Conservation (phyloP, 129 eudicot genomes). For the Centrapalus pauciflorus region DNA sequence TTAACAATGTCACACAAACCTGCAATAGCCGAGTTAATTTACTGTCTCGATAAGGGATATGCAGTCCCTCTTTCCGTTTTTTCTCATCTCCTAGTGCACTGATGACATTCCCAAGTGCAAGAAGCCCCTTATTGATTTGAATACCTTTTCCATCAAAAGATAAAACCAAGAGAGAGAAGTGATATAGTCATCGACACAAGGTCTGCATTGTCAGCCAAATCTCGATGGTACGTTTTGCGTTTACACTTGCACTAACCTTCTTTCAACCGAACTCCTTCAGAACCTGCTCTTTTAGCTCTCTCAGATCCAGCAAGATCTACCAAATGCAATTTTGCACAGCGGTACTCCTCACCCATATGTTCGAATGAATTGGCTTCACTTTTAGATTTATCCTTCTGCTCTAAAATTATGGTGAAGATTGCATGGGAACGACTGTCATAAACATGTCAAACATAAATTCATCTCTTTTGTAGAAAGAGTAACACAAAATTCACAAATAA, state of each 20-base stretch:
- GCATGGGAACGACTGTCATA: slow-evolving; percentile 92
- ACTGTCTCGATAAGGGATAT: slow-evolving; percentile 97
- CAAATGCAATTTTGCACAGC: slow-evolving; percentile 91
- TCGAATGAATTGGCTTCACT: slow-evolving; percentile 42
- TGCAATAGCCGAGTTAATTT: slow-evolving; percentile 94
- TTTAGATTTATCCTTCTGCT: slow-evolving; percentile 77
- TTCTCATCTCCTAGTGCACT: slow-evolving; percentile 99
- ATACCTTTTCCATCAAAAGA: slow-evolving; percentile 52
- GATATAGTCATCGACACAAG: slow-evolving; percentile 8
- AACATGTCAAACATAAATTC: slow-evolving; percentile 13
- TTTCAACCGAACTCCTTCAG: slow-evolving; percentile 97
- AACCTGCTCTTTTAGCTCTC: slow-evolving; percentile 94
- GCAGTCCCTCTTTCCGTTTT: slow-evolving; percentile 86
- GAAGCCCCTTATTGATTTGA: slow-evolving; percentile 98
- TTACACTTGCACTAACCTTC: slow-evolving; percentile 55
- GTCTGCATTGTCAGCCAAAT: background rate
- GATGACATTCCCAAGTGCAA: slow-evolving; percentile 95
- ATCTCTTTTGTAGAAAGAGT: background rate
- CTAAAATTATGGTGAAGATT: slow-evolving; percentile 90
- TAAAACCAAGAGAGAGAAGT: slow-evolving; percentile 10
- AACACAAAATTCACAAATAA: slow-evolving; percentile 2
- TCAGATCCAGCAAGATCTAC: slow-evolving; percentile 99
- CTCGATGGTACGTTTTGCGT: background rate
- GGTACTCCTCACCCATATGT: slow-evolving; percentile 75
- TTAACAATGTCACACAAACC: slow-evolving; percentile 41